Percentiles rank a stretch among this genome's conserved stretches.
Evolutionary conservation across 352 stramenopile genomes (phyloP).

Genomic region (Globisporangium rhizosaccharum): DNA sequence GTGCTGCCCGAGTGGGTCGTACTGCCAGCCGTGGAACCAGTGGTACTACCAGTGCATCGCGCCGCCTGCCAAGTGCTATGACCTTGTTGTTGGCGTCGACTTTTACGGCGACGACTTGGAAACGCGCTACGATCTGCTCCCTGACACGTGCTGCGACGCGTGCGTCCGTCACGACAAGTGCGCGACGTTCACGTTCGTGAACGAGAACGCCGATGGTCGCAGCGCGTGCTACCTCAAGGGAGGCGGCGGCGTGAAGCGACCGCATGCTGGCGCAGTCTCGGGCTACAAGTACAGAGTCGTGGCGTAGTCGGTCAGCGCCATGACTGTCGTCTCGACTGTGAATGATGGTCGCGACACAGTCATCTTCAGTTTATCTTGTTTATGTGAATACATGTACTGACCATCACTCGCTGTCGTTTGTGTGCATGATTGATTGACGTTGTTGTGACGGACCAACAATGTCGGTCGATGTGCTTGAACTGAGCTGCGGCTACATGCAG

Average conservation of each 20-base stretch:
- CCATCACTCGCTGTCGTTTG: too few relatives aligned
- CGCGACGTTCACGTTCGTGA: slow-evolving; percentile 50
- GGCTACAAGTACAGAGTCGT: slow-evolving; percentile 27
- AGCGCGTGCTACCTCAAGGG: slow-evolving; percentile 59
- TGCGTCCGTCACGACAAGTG: slow-evolving; percentile 33
- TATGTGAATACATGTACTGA: too few relatives aligned
- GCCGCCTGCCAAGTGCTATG: slow-evolving; percentile 33
- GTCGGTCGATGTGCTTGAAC: too few relatives aligned
- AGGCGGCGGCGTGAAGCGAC: slow-evolving; percentile 20
- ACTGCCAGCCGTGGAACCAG: slow-evolving; percentile 59
- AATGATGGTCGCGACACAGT: too few relatives aligned
- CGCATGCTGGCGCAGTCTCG: slow-evolving; percentile 31
- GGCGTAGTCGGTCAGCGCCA: background rate
- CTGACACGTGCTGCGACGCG: slow-evolving; percentile 42
- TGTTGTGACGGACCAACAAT: too few relatives aligned
- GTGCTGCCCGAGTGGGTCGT: slow-evolving; percentile 38
- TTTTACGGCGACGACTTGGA: slow-evolving; percentile 46
- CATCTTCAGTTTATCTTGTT: too few relatives aligned
- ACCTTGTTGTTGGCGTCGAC: slow-evolving; percentile 31
- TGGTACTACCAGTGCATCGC: slow-evolving; percentile 53
- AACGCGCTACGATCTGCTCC: slow-evolving; percentile 31
- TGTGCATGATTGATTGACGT: too few relatives aligned
- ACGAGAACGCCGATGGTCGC: slow-evolving; percentile 42
- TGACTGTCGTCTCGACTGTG: too few relatives aligned
- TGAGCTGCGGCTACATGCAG: slow-evolving; percentile 46